Evolutionary conservation across 306 rosid species (phyloP).

Genomic region (Lotus japonicus): DNA sequence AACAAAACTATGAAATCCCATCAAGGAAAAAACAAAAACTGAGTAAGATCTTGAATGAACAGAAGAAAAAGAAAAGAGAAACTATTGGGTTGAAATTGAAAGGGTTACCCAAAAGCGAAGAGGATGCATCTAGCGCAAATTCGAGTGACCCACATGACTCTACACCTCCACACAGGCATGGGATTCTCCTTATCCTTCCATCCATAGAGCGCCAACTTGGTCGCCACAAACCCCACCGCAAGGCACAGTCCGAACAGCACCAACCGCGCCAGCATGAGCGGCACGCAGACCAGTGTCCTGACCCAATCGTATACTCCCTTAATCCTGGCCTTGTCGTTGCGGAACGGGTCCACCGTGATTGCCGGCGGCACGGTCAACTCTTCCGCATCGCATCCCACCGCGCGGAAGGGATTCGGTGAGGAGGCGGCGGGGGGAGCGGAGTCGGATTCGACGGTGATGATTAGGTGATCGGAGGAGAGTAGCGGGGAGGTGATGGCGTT

Average conservation of each 20-base stretch:
- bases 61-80: too few species aligned
- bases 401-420: constrained; percentile 35
- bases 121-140: constrained; percentile 65
- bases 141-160: constrained; percentile 85
- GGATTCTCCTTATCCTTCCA: constrained; percentile 81
- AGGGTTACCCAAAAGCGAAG: constrained; percentile 72
- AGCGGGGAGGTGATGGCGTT: constrained; percentile 46
- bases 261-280: constrained; percentile 50
- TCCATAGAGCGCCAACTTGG: constrained; percentile 61
- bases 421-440: neutral
- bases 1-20: neutral
- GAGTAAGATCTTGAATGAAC: neutral
- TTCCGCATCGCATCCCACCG: constrained; percentile 39
- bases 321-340: constrained; percentile 43
- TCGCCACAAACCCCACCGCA: constrained; percentile 59
- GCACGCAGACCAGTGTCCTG: constrained; percentile 50
- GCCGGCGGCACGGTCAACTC: constrained; percentile 47
- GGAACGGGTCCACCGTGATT: constrained; percentile 66
- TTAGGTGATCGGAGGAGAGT: constrained; percentile 51
- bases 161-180: constrained; percentile 79
- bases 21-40: neutral
- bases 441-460: constrained; percentile 30
- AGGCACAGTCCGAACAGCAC: constrained; percentile 55
- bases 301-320: constrained; percentile 65
- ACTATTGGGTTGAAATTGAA: neutral